Evolutionary conservation across 2,329 filamentous ascomycete species (phyloP).

Genomic region (Pleoardoris graminearum): DNA sequence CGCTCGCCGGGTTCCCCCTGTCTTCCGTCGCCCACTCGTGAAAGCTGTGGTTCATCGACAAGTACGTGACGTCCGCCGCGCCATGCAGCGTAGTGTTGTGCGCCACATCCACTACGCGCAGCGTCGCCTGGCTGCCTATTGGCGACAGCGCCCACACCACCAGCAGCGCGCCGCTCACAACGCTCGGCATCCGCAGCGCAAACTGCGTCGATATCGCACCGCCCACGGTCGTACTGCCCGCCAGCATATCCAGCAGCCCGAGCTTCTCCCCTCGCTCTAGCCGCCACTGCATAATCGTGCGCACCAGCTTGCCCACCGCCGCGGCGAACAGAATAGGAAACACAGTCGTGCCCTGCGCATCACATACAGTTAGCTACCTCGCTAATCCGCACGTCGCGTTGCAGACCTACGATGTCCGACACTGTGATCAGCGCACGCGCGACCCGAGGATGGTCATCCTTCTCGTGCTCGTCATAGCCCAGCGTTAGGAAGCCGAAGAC

Average conservation of each 20-base stretch:
- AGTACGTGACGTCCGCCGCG: not conserved
- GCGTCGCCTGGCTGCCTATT: slow-evolving; percentile 7
- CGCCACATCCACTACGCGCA: not conserved
- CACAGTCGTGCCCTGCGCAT: too few species aligned
- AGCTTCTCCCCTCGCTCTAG: slow-evolving; percentile 3
- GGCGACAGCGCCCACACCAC: slow-evolving; percentile 6
- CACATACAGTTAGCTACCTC: too few species aligned
- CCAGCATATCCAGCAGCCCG: slow-evolving; percentile 5
- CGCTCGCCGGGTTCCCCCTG: too few species aligned
- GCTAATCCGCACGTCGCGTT: too few species aligned
- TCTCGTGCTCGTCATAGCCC: too few species aligned
- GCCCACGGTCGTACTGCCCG: slow-evolving; percentile 7
- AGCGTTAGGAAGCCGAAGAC: too few species aligned
- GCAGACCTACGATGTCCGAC: too few species aligned
- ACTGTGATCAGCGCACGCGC: too few species aligned
- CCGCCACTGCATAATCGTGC: slow-evolving; percentile 5
- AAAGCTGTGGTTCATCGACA: not conserved
- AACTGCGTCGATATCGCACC: slow-evolving; percentile 2
- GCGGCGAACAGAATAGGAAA: slow-evolving; percentile 10
- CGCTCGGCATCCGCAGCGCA: not conserved
- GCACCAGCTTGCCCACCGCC: not conserved
- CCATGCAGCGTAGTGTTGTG: not conserved
- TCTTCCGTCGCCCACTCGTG: too few species aligned
- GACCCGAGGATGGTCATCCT: too few species aligned
- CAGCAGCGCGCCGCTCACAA: not conserved